Evolutionary conservation across 2,329 filamentous ascomycete species (phyloP).

Genomic region (Hymenoscyphus occultus): DNA sequence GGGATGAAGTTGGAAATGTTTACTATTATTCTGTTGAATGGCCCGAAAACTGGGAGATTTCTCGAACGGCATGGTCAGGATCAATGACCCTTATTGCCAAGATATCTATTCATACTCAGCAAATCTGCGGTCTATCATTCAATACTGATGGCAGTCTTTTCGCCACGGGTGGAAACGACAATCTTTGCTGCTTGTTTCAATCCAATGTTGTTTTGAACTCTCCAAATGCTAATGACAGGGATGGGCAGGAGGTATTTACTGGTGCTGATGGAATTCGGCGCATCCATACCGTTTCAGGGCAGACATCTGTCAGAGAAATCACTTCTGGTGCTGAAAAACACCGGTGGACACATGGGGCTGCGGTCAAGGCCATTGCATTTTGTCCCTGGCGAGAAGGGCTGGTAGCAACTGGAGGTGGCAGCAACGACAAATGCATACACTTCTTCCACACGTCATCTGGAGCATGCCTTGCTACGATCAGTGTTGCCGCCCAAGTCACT

Average conservation of each 20-base stretch:
- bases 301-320: slow-evolving; percentile 45
- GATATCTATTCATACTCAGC: slow-evolving; percentile 77
- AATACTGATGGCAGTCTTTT: slow-evolving; percentile 72
- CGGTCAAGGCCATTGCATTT: slow-evolving; percentile 95
- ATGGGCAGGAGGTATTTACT: slow-evolving; percentile 23
- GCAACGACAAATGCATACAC: slow-evolving; percentile 91
- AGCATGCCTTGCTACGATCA: slow-evolving; percentile 81
- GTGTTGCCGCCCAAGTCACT: slow-evolving; percentile 90
- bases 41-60: slow-evolving; percentile 63
- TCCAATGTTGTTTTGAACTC: slow-evolving; percentile 26
- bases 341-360: slow-evolving; percentile 75
- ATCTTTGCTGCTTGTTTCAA: slow-evolving; percentile 79
- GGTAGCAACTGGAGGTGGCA: slow-evolving; percentile 86
- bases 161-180: slow-evolving; percentile 90
- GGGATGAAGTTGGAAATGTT: slow-evolving; percentile 77
- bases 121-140: slow-evolving; percentile 93
- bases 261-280: slow-evolving; percentile 33
- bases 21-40: slow-evolving; percentile 92
- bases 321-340: slow-evolving; percentile 61
- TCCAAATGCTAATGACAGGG: slow-evolving; percentile 14
- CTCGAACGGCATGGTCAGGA: slow-evolving; percentile 68
- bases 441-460: slow-evolving; percentile 90
- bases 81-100: slow-evolving; percentile 73
- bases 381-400: slow-evolving; percentile 89
- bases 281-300: slow-evolving; percentile 35